These are phyloP conservation scores for Gastrodia elata DNA, from an alignment of 106 monocot species.

Conservation along the genomic window DNA sequence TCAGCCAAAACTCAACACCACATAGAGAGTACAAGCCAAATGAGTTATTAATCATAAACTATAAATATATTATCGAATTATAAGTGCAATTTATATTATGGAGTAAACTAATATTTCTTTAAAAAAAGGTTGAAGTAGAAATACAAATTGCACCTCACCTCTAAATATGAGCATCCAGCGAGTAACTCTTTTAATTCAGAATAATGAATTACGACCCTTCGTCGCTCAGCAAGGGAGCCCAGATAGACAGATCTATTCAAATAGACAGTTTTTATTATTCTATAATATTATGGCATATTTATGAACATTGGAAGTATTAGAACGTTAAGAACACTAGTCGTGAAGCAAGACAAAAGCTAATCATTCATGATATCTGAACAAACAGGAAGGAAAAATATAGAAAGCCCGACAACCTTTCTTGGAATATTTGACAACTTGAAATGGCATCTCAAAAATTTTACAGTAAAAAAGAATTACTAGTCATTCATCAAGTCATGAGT, in stretches of 20 bases:
- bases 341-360: background rate
- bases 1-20: background rate
- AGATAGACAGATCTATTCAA: constrained; percentile 51
- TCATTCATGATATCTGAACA: background rate
- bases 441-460: background rate
- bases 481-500: background rate
- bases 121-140: background rate
- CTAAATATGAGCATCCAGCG: constrained; percentile 59
- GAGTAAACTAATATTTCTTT: background rate
- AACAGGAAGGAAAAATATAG: background rate
- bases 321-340: background rate
- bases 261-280: constrained; percentile 1
- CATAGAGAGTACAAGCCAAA: background rate
- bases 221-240: constrained; percentile 48
- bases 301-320: background rate
- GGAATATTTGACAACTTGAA: too few relatives aligned
- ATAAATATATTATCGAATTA: background rate
- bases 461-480: background rate
- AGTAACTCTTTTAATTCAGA: constrained; percentile 70
- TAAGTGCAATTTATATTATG: background rate
- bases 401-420: background rate
- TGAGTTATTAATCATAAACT: background rate
- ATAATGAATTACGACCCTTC: constrained; percentile 34
- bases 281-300: background rate
- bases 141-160: constrained; percentile 33